phyloP scores from a whole-genome alignment of 2,329 filamentous ascomycete genomes.

The Myriosclerotinia curreyana region DNA sequence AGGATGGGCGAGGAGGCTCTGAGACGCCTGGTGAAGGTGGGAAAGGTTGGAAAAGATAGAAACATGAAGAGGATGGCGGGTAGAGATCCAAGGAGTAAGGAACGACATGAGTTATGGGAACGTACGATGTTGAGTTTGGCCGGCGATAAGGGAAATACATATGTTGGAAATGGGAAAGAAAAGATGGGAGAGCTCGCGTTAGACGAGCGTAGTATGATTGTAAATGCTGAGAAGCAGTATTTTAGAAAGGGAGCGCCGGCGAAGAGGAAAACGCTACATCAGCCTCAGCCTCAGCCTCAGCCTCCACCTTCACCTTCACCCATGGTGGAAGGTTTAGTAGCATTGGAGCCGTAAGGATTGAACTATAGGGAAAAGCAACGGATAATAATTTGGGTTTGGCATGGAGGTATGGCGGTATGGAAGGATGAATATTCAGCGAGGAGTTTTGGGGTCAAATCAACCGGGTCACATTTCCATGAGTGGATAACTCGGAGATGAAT shows the following conservation, averaged over 20 bases:
- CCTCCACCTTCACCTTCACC: background rate
- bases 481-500: background rate
- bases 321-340: slow-evolving; percentile 12
- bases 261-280: slow-evolving; percentile 29
- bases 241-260: slow-evolving; percentile 45
- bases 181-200: slow-evolving; percentile 39
- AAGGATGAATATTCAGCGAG: slow-evolving; percentile 12
- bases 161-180: slow-evolving; percentile 29
- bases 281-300: slow-evolving; percentile 14
- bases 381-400: slow-evolving; percentile 12
- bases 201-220: slow-evolving; percentile 63
- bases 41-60: slow-evolving; percentile 63
- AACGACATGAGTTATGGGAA: slow-evolving; percentile 60
- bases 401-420: background rate
- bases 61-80: slow-evolving; percentile 55
- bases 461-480: background rate
- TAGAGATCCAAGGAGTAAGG: slow-evolving; percentile 50
- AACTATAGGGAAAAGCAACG: background rate
- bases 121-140: slow-evolving; percentile 55
- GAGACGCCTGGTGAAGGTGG: slow-evolving; percentile 56
- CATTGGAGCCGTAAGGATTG: slow-evolving; percentile 13
- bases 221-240: slow-evolving; percentile 55
- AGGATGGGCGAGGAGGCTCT: slow-evolving; percentile 62
- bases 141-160: slow-evolving; percentile 25
- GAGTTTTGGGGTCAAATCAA: slow-evolving; percentile 15